These are phyloP conservation scores for Sporothrix curviconia DNA, from an alignment of 2,329 filamentous ascomycete species.

Conservation along the genomic window DNA sequence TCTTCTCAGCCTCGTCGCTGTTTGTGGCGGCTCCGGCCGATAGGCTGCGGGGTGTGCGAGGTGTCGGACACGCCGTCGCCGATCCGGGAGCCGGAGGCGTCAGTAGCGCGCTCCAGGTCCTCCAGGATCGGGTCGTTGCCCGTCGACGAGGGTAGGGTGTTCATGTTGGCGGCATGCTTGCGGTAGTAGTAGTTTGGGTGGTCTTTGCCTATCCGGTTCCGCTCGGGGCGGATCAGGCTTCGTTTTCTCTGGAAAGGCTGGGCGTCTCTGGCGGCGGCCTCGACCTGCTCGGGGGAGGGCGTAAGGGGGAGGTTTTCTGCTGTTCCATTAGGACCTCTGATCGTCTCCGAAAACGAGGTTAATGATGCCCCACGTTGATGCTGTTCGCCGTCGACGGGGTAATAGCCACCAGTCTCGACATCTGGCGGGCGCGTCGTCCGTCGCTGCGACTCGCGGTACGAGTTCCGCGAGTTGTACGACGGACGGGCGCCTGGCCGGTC, in stretches of 20 bases:
- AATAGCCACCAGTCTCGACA: constrained; percentile 58
- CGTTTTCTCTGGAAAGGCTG: constrained; percentile 60
- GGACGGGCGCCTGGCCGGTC: constrained; percentile 59
- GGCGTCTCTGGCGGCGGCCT: constrained; percentile 21
- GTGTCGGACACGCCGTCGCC: constrained; percentile 28
- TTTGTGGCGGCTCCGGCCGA: constrained; percentile 29
- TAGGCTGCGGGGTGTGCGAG: constrained; percentile 24
- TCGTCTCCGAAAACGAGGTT: constrained; percentile 53
- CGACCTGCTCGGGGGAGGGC: constrained; percentile 33
- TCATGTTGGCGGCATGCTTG: constrained; percentile 90
- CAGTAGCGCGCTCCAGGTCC: constrained; percentile 60
- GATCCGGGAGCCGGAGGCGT: constrained; percentile 28
- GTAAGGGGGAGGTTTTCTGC: constrained; percentile 51
- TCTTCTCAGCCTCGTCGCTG: constrained; percentile 35
- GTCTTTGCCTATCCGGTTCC: constrained; percentile 74
- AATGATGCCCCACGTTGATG: constrained; percentile 52
- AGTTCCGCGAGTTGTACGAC: constrained; percentile 53
- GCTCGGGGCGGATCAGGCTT: constrained; percentile 83
- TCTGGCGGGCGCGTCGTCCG: constrained; percentile 61
- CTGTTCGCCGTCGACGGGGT: constrained; percentile 34
- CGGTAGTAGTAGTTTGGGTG: constrained; percentile 96
- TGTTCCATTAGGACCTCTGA: constrained; percentile 47
- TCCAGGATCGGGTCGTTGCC: constrained; percentile 86
- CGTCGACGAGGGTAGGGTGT: constrained; percentile 80
- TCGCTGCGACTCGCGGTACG: constrained; percentile 62